Evolutionary conservation across 495 filamentous ascomycete genomes (phyloP).

Genomic region (Annulohypoxylon stygium): DNA sequence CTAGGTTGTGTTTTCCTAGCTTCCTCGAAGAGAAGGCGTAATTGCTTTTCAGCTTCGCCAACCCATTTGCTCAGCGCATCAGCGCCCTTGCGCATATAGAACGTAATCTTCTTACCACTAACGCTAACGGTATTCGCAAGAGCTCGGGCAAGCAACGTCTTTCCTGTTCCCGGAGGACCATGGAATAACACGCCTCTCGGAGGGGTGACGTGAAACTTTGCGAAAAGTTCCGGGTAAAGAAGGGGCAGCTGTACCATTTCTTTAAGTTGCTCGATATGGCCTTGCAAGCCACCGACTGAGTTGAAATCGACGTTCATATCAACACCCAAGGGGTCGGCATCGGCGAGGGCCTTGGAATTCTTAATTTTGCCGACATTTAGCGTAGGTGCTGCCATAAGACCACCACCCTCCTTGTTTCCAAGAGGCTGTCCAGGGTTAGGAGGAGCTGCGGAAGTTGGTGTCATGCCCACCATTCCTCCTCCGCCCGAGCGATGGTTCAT

Average conservation of each 20-base stretch:
- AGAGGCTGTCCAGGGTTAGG: conserved; percentile 48
- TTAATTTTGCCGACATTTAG: conserved; percentile 92
- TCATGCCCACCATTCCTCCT: conserved; percentile 78
- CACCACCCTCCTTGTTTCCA: conserved; percentile 71
- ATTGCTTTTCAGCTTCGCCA: conserved; percentile 94
- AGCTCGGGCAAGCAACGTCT: conserved; percentile 92
- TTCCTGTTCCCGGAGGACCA: conserved; percentile 96
- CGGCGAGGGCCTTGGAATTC: conserved; percentile 79
- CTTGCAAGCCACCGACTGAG: conserved; percentile 88
- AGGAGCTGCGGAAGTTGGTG: conserved; percentile 72
- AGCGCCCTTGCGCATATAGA: conserved; percentile 99
- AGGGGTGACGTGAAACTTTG: conserved; percentile 89
- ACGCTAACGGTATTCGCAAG: conserved; percentile 81
- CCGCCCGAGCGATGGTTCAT: conserved; percentile 68
- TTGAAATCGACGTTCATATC: conserved; percentile 92
- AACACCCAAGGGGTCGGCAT: conserved; percentile 94
- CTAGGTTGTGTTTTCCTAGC: conserved; percentile 94
- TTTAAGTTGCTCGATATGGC: conserved; percentile 94
- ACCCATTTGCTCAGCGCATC: conserved; percentile 99
- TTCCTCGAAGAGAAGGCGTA: conserved; percentile 94
- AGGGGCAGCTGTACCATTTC: conserved; percentile 97
- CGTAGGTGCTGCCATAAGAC: conserved; percentile 78
- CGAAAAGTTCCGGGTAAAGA: conserved; percentile 95
- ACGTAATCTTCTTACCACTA: conserved; percentile 92
- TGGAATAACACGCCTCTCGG: conserved; percentile 96